Base-by-base conservation (phyloP, 176 grass and related monocot genomes). In the Oryza punctata region DNA sequence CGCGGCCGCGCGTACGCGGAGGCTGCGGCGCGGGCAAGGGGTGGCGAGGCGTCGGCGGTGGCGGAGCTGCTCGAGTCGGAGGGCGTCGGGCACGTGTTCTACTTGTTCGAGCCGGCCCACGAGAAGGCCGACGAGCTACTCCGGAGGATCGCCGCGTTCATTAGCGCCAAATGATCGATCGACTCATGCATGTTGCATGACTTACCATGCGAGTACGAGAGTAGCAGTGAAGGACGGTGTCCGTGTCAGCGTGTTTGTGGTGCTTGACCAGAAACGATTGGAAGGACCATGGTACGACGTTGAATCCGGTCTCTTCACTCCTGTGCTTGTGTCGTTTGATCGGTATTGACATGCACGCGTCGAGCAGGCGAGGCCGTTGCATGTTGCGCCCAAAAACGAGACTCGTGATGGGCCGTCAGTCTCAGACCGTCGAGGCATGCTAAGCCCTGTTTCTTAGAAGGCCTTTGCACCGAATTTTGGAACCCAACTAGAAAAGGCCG, bases 21-120 rank as follows among this genome's bases (percentile, higher is more conserved):
- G 59, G 81, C 67, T 38, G 87, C 66, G 76, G 85, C 63, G 80
- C 40, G 28, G 61, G 78, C 67, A 26, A 77, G 30, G 40, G 50
- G 70, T 0, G 10, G 41, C 47, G 70, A 70, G 18, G 52, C 52
- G 52, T 1, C 50, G 52, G 16, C 38, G 65, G 27, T 47, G 3
- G 90, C 69, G 68, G 86, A 88, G 73, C 73, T 92, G 59, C 65
- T 92, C 25, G 88, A 93, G 21, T 76, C 82, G 32, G n/a, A 67
- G 19, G 82, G 88, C 4, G 78, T 87, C 50, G 78, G 86, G 6
- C 91, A 90, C 68, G 85, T 88, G 19, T 90, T 90, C 69, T 71
- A 85, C 82, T 82, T 90, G 40, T 30, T 75, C 41, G 86, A 93
- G 21, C 85, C 91, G 3, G 24, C n/a, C 1, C 21, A 23, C 15